A percentile compares a stretch with the other conserved stretches of the same genome.
Conservation (phyloP, 148 eudicot genomes). For the Vaccinium macrocarpon region DNA sequence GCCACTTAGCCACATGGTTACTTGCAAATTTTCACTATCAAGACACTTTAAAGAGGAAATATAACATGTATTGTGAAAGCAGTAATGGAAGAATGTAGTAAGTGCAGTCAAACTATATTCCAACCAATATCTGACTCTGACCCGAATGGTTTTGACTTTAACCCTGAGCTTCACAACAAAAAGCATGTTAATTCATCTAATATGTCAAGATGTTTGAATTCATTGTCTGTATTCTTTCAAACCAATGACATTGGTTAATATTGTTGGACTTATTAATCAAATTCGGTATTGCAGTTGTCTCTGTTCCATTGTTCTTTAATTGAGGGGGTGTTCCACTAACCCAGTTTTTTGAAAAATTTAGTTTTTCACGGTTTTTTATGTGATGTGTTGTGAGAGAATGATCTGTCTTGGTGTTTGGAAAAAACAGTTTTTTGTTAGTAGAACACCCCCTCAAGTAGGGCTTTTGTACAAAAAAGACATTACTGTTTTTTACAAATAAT, state of each 20-base stretch:
- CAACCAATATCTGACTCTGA: neutral
- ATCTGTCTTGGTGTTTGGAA: too few relatives aligned
- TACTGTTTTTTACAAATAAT: too few relatives aligned
- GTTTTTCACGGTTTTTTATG: neutral
- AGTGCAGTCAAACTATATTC: neutral
- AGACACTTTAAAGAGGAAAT: neutral
- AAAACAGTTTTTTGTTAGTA: too few relatives aligned
- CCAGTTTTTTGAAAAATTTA: too few relatives aligned
- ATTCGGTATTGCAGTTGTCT: constrained; percentile 2
- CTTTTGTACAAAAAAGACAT: neutral
- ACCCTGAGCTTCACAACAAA: neutral
- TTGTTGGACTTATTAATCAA: neutral
- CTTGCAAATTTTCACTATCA: neutral
- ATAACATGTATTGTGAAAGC: neutral
- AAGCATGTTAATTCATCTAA: neutral
- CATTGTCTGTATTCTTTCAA: too few relatives aligned
- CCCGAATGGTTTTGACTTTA: too few relatives aligned
- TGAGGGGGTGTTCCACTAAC: too few relatives aligned
- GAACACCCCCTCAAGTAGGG: too few relatives aligned
- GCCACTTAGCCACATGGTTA: neutral
- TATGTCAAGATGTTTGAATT: too few relatives aligned
- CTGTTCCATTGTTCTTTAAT: neutral
- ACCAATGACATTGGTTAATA: neutral
- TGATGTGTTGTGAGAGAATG: too few relatives aligned
- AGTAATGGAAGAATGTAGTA: neutral